These are phyloP conservation scores for Vitis vinifera DNA, from an alignment of 164 flowering plant species.

Conservation along the genomic window DNA sequence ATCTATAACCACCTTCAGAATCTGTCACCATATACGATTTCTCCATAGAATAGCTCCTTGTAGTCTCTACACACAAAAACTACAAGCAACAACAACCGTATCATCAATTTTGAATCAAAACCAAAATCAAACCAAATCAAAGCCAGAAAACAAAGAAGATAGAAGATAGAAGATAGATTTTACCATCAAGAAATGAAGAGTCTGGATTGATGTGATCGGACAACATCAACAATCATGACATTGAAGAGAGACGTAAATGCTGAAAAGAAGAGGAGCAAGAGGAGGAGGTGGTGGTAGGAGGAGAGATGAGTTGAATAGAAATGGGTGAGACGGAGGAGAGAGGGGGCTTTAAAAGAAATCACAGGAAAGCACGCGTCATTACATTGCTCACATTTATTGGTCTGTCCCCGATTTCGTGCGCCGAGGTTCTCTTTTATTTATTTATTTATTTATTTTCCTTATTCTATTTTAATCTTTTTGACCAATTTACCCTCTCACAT, in stretches of 20 bases:
- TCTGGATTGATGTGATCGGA: too few species aligned
- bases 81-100: too few species aligned
- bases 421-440: background rate
- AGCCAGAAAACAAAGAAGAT: too few species aligned
- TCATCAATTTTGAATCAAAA: too few species aligned
- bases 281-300: background rate
- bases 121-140: too few species aligned
- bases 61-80: too few species aligned
- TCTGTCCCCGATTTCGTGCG: background rate
- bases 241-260: background rate
- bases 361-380: conserved; percentile 26
- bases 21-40: too few species aligned
- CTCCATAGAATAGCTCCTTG: too few species aligned
- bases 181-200: too few species aligned
- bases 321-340: background rate
- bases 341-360: conserved; percentile 16
- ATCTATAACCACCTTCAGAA: background rate
- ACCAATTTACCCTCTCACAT: background rate
- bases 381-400: conserved; percentile 27
- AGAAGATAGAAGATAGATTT: too few species aligned
- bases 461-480: background rate
- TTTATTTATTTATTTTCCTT: background rate
- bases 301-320: background rate
- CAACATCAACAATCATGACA: too few species aligned
- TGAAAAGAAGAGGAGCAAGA: background rate